Base-by-base conservation (phyloP, 768 basidiomycete species). In the Boletus sp. region DNA sequence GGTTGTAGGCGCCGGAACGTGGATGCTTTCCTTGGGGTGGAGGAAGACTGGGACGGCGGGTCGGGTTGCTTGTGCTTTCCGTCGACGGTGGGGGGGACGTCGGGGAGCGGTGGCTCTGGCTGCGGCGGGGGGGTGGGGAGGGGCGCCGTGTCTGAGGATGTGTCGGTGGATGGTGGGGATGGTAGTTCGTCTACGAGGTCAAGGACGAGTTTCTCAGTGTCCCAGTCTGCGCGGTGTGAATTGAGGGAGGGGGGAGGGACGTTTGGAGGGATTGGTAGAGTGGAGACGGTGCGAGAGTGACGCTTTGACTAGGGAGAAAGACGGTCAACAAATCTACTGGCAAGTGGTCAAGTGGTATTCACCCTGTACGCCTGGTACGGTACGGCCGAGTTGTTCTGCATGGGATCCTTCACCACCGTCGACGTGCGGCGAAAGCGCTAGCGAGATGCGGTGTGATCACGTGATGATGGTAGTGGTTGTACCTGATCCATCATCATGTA, bases 1-100 rank as follows among this genome's bases (percentile, higher is more conserved):
- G 76, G 69, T 24, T 80, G 80, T 18, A 85, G 64, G 47, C 77
- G 81, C 29, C 84, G 77, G 66, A 85, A 83, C 0, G 82, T 83
- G 1, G 84, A 80, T 3, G 75, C 62, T 59, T 75, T 82, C 46
- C 51, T 65, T 0, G 55, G 48, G 24, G 60, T 17, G 24, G 54
- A 3, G 12, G 49, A 53, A 6, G 62, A 53, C 7, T 52, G 59
- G 2, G 53, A 36, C 24, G 41, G 32, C 1, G 64, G 37, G 45
- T 58, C 59, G 7, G 10, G 47, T 33, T 56, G 36, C 14, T 12
- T 35, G 51, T 59, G 59, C 20, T 50, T 56, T 18, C 54, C 67
- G 24, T 64, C 56, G 24, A 40, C 7, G 24, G 52, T 39, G 12
- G 50, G 44, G 1, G 60, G 55, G 7, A n/a, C 33, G 20, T 18